Conservation (phyloP, 83 land plant species). For the Picea engelmannii region DNA sequence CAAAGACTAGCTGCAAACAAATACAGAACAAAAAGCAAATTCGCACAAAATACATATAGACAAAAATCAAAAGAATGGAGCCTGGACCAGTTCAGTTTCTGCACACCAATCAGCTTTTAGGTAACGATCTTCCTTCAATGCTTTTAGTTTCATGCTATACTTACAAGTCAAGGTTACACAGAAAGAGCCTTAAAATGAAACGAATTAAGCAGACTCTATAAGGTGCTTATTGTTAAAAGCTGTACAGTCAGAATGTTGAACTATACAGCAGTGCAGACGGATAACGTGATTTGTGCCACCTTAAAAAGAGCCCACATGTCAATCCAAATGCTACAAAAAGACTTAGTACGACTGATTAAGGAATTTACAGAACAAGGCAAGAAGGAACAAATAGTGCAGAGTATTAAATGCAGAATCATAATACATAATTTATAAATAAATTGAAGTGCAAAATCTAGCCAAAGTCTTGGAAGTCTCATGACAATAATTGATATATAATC, state of each 20-base stretch:
- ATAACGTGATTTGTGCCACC: neutral
- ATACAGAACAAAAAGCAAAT: neutral
- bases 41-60: neutral
- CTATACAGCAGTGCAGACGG: neutral
- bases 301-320: neutral
- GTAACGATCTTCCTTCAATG: neutral
- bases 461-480: too few relatives aligned
- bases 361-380: neutral
- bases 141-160: neutral
- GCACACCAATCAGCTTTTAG: neutral
- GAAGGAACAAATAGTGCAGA: neutral
- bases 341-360: neutral
- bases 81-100: neutral
- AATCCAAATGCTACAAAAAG: neutral
- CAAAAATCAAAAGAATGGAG: too few relatives aligned
- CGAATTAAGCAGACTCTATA: neutral
- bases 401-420: neutral
- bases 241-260: too few relatives aligned
- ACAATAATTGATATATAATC: too few relatives aligned
- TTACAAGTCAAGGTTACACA: neutral
- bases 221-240: neutral
- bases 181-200: neutral
- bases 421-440: neutral
- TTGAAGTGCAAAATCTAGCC: too few relatives aligned
- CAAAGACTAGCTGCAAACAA: neutral